These are phyloP conservation scores for Aschersonia sp. DNA, from an alignment of 2,329 filamentous ascomycete genomes.

Conservation along the genomic window DNA sequence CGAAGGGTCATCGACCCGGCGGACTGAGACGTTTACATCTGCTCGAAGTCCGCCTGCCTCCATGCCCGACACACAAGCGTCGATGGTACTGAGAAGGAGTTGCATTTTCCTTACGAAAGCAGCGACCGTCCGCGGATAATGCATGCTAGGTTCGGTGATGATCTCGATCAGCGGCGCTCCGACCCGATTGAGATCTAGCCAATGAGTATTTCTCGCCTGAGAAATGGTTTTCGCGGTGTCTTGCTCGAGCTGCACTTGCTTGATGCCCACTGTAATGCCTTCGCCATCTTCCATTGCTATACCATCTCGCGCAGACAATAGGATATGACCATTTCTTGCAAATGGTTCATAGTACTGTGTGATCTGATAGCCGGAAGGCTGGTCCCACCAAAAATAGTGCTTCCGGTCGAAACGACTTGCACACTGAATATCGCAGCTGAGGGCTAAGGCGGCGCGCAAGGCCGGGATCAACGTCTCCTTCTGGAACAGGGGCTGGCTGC, in stretches of 20 bases:
- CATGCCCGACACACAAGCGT: conserved; percentile 84
- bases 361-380: conserved; percentile 92
- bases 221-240: conserved; percentile 91
- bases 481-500: conserved; percentile 79
- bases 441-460: conserved; percentile 72
- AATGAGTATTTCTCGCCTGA: conserved; percentile 55
- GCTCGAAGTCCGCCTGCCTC: conserved; percentile 80
- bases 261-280: conserved; percentile 62
- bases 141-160: conserved; percentile 80
- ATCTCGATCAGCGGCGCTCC: conserved; percentile 88
- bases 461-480: conserved; percentile 72
- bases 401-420: conserved; percentile 85
- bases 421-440: conserved; percentile 64
- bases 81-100: conserved; percentile 60
- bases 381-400: conserved; percentile 98
- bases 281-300: conserved; percentile 61
- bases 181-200: conserved; percentile 88
- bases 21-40: conserved; percentile 89
- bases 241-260: conserved; percentile 94
- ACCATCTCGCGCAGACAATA: conserved; percentile 60
- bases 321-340: conserved; percentile 56
- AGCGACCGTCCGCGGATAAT: conserved; percentile 74
- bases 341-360: conserved; percentile 82
- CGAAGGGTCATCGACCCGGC: conserved; percentile 32
- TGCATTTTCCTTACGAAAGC: conserved; percentile 85